Evolutionary conservation across 192 early-diverging fungal genomes (phyloP).

Genomic region (Rhizophagus clarus): DNA sequence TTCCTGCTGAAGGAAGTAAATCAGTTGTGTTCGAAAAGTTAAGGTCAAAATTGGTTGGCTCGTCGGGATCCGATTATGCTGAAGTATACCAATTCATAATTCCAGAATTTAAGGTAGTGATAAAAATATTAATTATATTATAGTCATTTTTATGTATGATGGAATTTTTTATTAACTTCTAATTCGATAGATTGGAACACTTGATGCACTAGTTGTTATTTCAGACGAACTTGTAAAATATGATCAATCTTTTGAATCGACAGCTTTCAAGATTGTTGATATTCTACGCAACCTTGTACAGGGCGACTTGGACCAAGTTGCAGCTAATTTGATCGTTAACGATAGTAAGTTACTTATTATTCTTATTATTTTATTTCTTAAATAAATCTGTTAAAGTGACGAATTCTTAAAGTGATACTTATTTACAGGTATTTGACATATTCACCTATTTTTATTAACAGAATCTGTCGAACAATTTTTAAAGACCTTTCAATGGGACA

Average conservation of each 20-base stretch:
- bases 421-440: neutral
- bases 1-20: slow-evolving; percentile 87
- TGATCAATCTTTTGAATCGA: slow-evolving; percentile 76
- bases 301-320: slow-evolving; percentile 59
- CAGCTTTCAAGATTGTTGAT: slow-evolving; percentile 83
- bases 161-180: neutral
- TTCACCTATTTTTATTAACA: slow-evolving; percentile 38
- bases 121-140: neutral
- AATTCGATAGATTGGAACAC: slow-evolving; percentile 81
- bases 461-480: slow-evolving; percentile 89
- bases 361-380: neutral
- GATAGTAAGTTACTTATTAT: slow-evolving; percentile 67
- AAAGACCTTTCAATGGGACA: slow-evolving; percentile 91
- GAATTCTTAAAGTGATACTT: neutral
- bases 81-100: slow-evolving; percentile 83
- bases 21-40: slow-evolving; percentile 64
- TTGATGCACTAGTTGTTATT: slow-evolving; percentile 89
- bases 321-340: slow-evolving; percentile 68
- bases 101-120: slow-evolving; percentile 87
- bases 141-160: no score
- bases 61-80: slow-evolving; percentile 64
- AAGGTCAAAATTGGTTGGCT: slow-evolving; percentile 67
- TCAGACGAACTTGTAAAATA: slow-evolving; percentile 93
- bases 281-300: slow-evolving; percentile 76
- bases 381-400: neutral